Percentiles rank a stretch among this genome's conserved stretches.
Conservation (phyloP, 805 yeast genomes). For the Starmera amethionina region DNA sequence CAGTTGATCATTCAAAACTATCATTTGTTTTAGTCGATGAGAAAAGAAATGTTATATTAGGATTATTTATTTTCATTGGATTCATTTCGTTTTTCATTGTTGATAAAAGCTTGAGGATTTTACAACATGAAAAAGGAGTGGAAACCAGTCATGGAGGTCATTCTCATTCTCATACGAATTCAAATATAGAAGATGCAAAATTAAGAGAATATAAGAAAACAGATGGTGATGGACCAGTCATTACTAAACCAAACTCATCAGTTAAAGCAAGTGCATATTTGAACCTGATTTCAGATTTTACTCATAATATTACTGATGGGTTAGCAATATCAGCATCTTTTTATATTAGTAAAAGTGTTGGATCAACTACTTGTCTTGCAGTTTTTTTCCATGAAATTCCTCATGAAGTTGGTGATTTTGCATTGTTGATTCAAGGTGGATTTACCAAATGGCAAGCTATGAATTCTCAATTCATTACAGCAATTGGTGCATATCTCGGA, state of each 20-base stretch:
- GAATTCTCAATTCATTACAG: constrained; percentile 57
- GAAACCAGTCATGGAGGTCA: constrained; percentile 17
- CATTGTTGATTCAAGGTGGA: constrained; percentile 60
- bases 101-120: constrained; percentile 49
- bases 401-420: constrained; percentile 76
- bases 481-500: constrained; percentile 56
- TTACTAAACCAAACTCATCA: constrained; percentile 25
- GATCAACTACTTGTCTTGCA: constrained; percentile 61
- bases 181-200: constrained; percentile 3
- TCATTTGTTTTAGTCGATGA: constrained; percentile 43
- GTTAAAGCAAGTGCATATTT: constrained; percentile 42
- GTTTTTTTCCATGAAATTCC: constrained; percentile 73
- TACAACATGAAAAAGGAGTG: constrained; percentile 26
- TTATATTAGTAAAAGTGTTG: constrained; percentile 46
- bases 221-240: constrained; percentile 20
- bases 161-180: constrained; percentile 29
- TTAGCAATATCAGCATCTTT: constrained; percentile 66
- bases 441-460: constrained; percentile 56
- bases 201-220: constrained; percentile 13
- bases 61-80: constrained; percentile 50
- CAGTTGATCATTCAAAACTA: constrained; percentile 27
- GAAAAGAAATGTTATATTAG: constrained; percentile 36
- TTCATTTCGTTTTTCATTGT: constrained; percentile 50
- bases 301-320: constrained; percentile 74
- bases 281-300: constrained; percentile 58